Evolutionary conservation across 140 eudicot genomes (phyloP).

Genomic region (Bidens hawaiensis): DNA sequence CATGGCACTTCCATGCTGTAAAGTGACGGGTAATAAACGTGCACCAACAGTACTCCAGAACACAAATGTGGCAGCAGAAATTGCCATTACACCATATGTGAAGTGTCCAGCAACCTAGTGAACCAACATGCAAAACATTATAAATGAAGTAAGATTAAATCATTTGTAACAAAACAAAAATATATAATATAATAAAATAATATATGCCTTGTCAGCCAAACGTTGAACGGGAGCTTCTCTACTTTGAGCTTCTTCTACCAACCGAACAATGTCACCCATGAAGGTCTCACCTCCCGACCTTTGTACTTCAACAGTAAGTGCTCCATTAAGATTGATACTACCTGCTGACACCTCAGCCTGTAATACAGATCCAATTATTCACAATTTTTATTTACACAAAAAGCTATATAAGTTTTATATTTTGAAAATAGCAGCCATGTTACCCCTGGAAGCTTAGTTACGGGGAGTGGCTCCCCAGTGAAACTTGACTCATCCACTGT

Average conservation of each 20-base stretch:
- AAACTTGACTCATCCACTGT: constrained; percentile 96
- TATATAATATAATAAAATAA: neutral
- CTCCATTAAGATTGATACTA: constrained; percentile 91
- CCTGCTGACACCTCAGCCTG: constrained; percentile 98
- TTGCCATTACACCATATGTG: constrained; percentile 96
- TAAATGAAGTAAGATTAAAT: neutral
- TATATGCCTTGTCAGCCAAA: constrained; percentile 90
- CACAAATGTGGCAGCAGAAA: constrained; percentile 93
- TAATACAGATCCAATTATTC: constrained; percentile 9
- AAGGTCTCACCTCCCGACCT: constrained; percentile 98
- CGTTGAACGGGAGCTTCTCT: constrained; percentile 99
- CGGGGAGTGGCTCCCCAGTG: constrained; percentile 97
- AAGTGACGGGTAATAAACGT: constrained; percentile 63
- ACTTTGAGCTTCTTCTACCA: constrained; percentile 97
- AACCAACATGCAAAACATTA: constrained; percentile 8
- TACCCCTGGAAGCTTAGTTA: constrained; percentile 99
- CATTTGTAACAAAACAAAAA: neutral
- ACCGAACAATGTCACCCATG: constrained; percentile 91
- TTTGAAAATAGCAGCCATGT: constrained; percentile 10
- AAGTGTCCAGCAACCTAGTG: constrained; percentile 93
- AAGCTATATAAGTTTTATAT: neutral
- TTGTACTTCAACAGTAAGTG: constrained; percentile 79
- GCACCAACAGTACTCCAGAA: constrained; percentile 90
- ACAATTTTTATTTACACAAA: neutral
- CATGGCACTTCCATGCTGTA: constrained; percentile 69